A percentile compares a stretch with the other conserved stretches of the same genome.
Conservation (phyloP, 306 rosid genomes). For the Cyamopsis tetragonoloba region DNA sequence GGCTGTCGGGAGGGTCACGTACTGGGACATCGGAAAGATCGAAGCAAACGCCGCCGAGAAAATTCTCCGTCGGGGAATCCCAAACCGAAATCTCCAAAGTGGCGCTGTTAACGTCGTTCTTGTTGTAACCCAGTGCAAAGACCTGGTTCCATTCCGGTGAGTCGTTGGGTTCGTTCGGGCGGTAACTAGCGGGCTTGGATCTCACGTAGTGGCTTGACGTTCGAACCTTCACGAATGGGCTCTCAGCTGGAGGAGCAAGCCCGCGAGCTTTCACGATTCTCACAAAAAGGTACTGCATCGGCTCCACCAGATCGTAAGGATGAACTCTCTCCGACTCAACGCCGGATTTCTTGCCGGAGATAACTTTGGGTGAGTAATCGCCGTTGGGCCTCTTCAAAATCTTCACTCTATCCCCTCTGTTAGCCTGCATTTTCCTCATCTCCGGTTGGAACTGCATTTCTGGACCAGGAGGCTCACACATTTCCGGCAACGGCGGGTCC, state of each 20-base stretch:
- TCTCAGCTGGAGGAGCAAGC: constrained; percentile 41
- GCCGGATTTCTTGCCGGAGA: constrained; percentile 31
- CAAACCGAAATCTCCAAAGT: constrained; percentile 68
- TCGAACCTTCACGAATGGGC: constrained; percentile 59
- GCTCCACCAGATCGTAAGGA: constrained; percentile 80
- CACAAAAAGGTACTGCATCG: constrained; percentile 80
- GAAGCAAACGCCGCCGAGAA: constrained; percentile 75
- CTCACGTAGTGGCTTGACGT: constrained; percentile 38
- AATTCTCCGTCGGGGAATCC: constrained; percentile 60
- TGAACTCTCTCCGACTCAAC: constrained; percentile 53
- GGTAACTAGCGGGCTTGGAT: constrained; percentile 47
- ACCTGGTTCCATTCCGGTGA: constrained; percentile 86
- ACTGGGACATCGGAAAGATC: constrained; percentile 48
- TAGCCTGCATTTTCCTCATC: constrained; percentile 64
- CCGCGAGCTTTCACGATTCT: constrained; percentile 76
- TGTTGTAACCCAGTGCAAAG: constrained; percentile 52
- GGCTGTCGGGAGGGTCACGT: constrained; percentile 47
- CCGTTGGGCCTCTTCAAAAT: constrained; percentile 50
- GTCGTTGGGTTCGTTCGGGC: constrained; percentile 59
- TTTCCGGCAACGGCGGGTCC: constrained; percentile 40
- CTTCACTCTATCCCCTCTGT: constrained; percentile 56
- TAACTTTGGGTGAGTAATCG: constrained; percentile 67
- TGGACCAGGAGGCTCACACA: constrained; percentile 26
- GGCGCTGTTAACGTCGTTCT: constrained; percentile 45
- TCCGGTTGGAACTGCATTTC: constrained; percentile 48